Conservation (phyloP, 2,329 filamentous ascomycete species). For the Blastomyces gilchristii region DNA sequence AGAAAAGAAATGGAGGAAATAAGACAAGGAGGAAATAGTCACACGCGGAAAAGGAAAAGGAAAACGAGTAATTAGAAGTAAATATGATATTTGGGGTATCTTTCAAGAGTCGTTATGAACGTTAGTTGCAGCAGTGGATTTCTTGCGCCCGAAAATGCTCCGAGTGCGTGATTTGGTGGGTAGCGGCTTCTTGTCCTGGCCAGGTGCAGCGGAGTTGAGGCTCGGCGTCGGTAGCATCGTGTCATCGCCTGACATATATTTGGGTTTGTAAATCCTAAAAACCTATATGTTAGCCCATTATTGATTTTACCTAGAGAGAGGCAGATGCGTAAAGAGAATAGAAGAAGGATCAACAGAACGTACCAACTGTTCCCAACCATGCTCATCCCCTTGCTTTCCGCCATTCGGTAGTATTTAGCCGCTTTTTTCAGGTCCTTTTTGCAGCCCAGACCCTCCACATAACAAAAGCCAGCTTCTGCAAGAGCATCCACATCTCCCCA, state of each 20-base stretch:
- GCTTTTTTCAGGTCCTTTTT: constrained; percentile 96
- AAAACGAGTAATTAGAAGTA: not conserved
- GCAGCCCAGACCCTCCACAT: constrained; percentile 82
- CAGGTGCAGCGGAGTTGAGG: constrained; percentile 9
- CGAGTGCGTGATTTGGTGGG: constrained; percentile 68
- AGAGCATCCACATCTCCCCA: constrained; percentile 96
- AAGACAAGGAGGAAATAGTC: not conserved
- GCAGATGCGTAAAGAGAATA: not conserved
- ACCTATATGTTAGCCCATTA: constrained; percentile 3
- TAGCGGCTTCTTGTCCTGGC: constrained; percentile 46
- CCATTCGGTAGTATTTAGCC: constrained; percentile 78
- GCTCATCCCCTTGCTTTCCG: constrained; percentile 85
- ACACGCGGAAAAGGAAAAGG: not conserved
- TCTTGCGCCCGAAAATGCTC: constrained; percentile 59
- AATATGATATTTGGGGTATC: not conserved
- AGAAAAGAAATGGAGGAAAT: not conserved
- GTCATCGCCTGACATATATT: constrained; percentile 65
- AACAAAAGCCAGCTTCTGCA: constrained; percentile 91
- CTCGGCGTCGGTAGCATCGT: constrained; percentile 6
- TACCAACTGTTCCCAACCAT: constrained; percentile 99
- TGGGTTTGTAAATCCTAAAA: constrained; percentile 85
- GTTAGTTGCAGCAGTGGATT: constrained; percentile 23
- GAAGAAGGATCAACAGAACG: constrained; percentile 6
- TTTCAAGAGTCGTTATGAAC: constrained; percentile 17
- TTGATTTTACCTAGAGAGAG: too few species aligned